Evolutionary conservation across 805 yeast genomes (phyloP), one percentile per base, ranked within the genome.

Genomic region (Candida coleopterorum): DNA sequence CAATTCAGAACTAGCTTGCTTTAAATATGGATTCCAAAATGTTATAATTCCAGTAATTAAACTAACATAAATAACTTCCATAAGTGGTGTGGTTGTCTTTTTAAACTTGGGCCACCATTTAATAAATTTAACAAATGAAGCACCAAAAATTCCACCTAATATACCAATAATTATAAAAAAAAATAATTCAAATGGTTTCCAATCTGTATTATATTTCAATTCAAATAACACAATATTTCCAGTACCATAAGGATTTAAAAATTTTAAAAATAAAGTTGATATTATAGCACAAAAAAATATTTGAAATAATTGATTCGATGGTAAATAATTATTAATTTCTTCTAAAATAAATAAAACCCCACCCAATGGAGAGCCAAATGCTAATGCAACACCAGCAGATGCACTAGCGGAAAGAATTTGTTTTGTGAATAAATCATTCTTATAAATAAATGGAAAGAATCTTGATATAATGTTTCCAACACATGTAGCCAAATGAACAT

Each of bases 341-440:
- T 76, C 81, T 34, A 76, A 56, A 18, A 73, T 67, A 49, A 76
- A 76, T 16, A 76, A 49, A 3, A 76, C 79, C 1, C 79, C 81
- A 2, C 81, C 81, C 7, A 76, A 50, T 2, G 81, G 81, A 2
- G 77, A 69, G 0, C 81, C 81, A 54, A 76, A 76, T 1, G 81
- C 79, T 18, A 76, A 56, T 6, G 81, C 77, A 9, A 76, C 79
- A 3, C 81, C 82, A 3, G 79, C 75, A 39, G 72, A 62, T 1
- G 80, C 76, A 20, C 77, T 67, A 1, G 81, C 80, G 2, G 78
- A 70, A 12, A 76, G 53, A 4, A 76, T 65, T 43, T 73, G 79
- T 35, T 79, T 64, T 36, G 73, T 62, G 37, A 72, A 62, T 18
- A 73, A 53, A 28, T 75, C 80, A 45, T 75, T 75, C 6, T 58